Conservation (phyloP, 75 land plant genomes). For the Sequoia sempervirens region DNA sequence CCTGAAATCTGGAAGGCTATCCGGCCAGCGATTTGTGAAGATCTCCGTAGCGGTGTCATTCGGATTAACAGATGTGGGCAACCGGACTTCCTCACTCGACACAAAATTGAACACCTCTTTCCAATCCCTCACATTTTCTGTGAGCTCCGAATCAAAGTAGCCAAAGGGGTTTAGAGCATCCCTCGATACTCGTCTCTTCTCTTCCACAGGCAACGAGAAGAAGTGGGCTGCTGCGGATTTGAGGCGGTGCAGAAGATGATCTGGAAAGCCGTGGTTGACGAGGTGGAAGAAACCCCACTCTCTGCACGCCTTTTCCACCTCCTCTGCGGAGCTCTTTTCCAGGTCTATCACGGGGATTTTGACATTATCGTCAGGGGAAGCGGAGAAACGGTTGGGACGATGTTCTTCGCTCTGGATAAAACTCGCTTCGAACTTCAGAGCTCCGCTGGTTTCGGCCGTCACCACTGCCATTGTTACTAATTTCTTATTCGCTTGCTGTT, state of each 20-base stretch:
- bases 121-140: conserved; percentile 90
- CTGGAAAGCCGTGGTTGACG: conserved; percentile 55
- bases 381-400: too few relatives aligned
- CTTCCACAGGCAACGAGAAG: conserved; percentile 53
- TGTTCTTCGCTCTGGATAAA: too few relatives aligned
- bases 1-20: too few relatives aligned
- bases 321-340: too few relatives aligned
- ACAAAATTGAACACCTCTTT: conserved; percentile 76
- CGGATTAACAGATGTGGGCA: too few relatives aligned
- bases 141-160: conserved; percentile 70
- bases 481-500: too few relatives aligned
- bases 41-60: background rate
- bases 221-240: conserved; percentile 43
- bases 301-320: too few relatives aligned
- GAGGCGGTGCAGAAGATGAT: conserved; percentile 3
- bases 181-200: conserved; percentile 19
- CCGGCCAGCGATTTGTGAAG: conserved; percentile 57
- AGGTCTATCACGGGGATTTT: background rate
- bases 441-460: too few relatives aligned
- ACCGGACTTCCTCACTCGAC: background rate
- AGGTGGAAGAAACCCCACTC: conserved; percentile 4
- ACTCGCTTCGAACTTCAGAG: too few relatives aligned
- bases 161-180: conserved; percentile 32
- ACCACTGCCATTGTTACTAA: too few relatives aligned
- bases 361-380: too few relatives aligned